Conservation (phyloP, 352 stramenopile genomes). For the Phytophthora pisi region DNA sequence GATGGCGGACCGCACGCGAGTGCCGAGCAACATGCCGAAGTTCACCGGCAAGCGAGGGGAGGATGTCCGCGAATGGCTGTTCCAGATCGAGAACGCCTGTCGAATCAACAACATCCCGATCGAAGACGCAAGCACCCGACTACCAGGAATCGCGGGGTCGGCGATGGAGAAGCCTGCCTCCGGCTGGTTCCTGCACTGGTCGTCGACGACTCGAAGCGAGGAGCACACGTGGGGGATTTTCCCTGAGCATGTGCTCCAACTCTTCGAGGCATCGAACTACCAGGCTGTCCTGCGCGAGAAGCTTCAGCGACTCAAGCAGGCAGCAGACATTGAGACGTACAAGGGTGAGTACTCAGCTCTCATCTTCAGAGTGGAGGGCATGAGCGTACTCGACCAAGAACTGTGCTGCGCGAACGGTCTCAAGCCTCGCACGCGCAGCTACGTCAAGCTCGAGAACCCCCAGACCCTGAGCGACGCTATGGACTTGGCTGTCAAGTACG, state of each 20-base stretch:
- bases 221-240: constrained; percentile 16
- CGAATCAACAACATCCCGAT: too few species aligned
- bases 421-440: neutral
- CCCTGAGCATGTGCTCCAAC: constrained; percentile 6
- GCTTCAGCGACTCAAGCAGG: too few species aligned
- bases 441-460: too few species aligned
- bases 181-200: constrained; percentile 12
- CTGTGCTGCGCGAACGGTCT: constrained; percentile 7
- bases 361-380: constrained; percentile 8
- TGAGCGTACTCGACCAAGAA: constrained; percentile 6
- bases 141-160: too few species aligned
- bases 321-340: too few species aligned
- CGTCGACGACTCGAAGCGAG: constrained; percentile 3
- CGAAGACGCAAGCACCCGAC: too few species aligned
- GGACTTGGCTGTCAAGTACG: constrained; percentile 8
- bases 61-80: constrained; percentile 12
- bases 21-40: constrained; percentile 14
- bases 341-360: too few species aligned
- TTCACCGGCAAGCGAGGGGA: constrained; percentile 15
- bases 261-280: constrained; percentile 14
- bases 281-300: neutral
- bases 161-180: neutral
- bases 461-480: constrained; percentile 8
- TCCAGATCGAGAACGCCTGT: constrained; percentile 1
- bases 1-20: constrained; percentile 2